Conservation (phyloP, 1,139 yeast genomes). For the Trichomonascaceae sp. region DNA sequence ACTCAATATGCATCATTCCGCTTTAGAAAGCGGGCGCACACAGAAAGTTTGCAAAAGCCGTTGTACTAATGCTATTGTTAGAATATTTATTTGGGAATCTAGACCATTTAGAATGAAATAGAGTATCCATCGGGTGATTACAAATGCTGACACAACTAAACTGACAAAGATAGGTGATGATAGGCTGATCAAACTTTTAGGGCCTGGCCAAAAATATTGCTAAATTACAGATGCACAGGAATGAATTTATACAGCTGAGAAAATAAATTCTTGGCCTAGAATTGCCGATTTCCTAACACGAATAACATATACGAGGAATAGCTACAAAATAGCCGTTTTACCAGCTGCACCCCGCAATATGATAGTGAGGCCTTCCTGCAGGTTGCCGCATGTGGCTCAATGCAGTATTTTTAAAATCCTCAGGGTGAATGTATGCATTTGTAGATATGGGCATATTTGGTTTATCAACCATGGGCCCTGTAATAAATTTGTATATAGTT, state of each 20-base stretch:
- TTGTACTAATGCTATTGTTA: neutral
- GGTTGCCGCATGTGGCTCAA: neutral
- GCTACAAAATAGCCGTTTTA: neutral
- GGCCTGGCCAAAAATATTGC: neutral
- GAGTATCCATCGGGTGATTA: neutral
- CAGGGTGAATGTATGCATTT: neutral
- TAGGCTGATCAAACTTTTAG: neutral
- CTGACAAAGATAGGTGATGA: neutral
- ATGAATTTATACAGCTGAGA: neutral
- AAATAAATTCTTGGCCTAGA: neutral
- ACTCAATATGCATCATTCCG: neutral
- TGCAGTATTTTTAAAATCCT: neutral
- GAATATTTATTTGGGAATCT: neutral
- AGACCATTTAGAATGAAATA: neutral
- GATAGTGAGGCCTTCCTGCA: neutral
- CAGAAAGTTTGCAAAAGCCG: neutral
- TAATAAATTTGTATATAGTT: neutral
- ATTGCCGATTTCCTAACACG: neutral
- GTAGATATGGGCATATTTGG: neutral
- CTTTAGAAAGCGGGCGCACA: neutral
- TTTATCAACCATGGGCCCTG: neutral
- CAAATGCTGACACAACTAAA: too few species aligned
- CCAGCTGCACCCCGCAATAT: neutral
- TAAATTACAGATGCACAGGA: neutral
- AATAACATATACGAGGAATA: neutral